Conservation (phyloP, 257 asterid species). For the Cinchona pubescens region DNA sequence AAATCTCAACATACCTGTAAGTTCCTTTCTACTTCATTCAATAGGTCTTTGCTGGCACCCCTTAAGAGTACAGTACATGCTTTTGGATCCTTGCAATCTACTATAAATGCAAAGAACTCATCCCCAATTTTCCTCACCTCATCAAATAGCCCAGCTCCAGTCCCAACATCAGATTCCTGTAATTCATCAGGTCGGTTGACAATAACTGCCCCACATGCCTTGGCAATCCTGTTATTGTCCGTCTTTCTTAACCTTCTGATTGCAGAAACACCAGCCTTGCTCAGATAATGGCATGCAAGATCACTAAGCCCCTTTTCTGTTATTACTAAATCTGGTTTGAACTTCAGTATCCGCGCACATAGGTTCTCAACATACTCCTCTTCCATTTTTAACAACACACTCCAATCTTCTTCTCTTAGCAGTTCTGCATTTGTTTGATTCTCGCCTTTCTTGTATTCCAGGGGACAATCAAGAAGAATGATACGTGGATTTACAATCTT, state of each 20-base stretch:
- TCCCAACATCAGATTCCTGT: slow-evolving; percentile 95
- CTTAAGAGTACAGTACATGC: slow-evolving; percentile 91
- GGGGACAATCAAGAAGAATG: slow-evolving; percentile 86
- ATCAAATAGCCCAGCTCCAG: slow-evolving; percentile 92
- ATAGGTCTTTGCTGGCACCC: slow-evolving; percentile 96
- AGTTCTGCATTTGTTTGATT: slow-evolving; percentile 94
- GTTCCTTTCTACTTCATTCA: slow-evolving; percentile 97
- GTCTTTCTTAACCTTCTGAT: slow-evolving; percentile 90
- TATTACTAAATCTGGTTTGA: slow-evolving; percentile 82
- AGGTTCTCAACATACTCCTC: slow-evolving; percentile 85
- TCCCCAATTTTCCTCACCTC: slow-evolving; percentile 96
- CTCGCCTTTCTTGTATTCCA: slow-evolving; percentile 98
- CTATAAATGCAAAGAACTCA: slow-evolving; percentile 78
- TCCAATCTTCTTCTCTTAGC: slow-evolving; percentile 93
- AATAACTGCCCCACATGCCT: slow-evolving; percentile 94
- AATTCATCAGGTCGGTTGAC: slow-evolving; percentile 93
- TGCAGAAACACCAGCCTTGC: slow-evolving; percentile 96
- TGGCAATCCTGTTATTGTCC: slow-evolving; percentile 91
- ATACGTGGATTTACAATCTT: slow-evolving; percentile 83
- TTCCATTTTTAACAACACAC: slow-evolving; percentile 85
- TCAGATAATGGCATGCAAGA: slow-evolving; percentile 80
- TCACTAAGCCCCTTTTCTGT: slow-evolving; percentile 94
- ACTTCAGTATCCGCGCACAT: slow-evolving; percentile 67
- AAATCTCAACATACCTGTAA: slow-evolving; percentile 60
- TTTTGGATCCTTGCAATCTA: slow-evolving; percentile 88